A percentile compares a stretch with the other conserved stretches of the same genome.
Evolutionary conservation across 1,139 yeast genomes (phyloP).

Genomic region (Pichia sp.): DNA sequence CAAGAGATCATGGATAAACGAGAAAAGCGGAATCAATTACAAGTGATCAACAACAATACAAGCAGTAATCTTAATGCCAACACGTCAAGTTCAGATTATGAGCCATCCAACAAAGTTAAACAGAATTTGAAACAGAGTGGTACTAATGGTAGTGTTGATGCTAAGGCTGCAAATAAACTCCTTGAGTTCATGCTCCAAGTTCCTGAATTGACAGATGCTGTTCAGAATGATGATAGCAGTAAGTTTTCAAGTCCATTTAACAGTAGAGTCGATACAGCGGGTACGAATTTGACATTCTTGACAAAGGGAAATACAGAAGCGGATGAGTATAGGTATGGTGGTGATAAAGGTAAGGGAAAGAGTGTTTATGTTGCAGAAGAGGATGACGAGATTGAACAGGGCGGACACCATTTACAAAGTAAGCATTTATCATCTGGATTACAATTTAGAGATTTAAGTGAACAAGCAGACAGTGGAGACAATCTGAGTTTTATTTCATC

Average conservation of each 20-base stretch:
- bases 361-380: too few species aligned
- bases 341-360: background rate
- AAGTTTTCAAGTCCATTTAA: constrained; percentile 16
- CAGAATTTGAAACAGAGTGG: too few species aligned
- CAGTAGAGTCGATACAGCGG: constrained; percentile 16
- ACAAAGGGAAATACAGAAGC: constrained; percentile 8
- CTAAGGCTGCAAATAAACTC: background rate
- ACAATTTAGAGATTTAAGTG: constrained; percentile 9
- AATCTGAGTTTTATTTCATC: constrained; percentile 13
- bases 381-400: too few species aligned
- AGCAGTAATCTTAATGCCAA: too few species aligned
- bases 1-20: too few species aligned
- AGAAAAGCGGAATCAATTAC: too few species aligned
- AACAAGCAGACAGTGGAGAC: constrained; percentile 1
- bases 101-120: too few species aligned
- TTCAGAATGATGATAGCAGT: constrained; percentile 7
- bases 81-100: too few species aligned
- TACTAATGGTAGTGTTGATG: too few species aligned
- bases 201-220: constrained; percentile 8
- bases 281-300: constrained; percentile 14
- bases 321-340: background rate
- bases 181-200: constrained; percentile 13
- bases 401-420: too few species aligned
- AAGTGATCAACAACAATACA: too few species aligned
- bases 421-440: background rate